Base-by-base conservation (phyloP, 495 filamentous ascomycete genomes). In the Neurospora sp. region DNA sequence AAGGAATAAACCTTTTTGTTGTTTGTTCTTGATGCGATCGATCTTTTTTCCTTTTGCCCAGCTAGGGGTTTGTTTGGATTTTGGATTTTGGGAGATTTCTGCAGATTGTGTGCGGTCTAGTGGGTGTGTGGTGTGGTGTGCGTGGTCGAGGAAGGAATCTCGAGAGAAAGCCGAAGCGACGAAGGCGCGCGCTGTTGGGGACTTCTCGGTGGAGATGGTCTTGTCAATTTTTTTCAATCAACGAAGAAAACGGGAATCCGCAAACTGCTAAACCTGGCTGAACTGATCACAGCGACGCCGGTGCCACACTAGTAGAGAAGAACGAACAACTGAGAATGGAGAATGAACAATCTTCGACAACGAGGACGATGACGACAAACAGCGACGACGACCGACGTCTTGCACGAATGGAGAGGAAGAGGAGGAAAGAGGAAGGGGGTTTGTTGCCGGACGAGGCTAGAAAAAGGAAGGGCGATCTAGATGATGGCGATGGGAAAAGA, bases 401-500 rank as follows among this genome's bases (percentile, higher is more conserved):
- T 76, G 78, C 78, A 81, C 80, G 79, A 79, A 81, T 75, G 78
- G 78, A 78, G 82, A 82, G 80, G 79, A 80, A 75, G 85, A 84
- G 80, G 85, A 84, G 80, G 35, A 35, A 79, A 73, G 72, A 76
- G 73, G 74, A 71, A 77, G 80, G 75, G 76, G 23, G 27, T 6
- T 62, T 62, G 23, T 62, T 62, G 54, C 54, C 54, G 27, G 27
- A 62, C 23, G 54, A 62, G 54, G 54, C 54, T 18, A 79, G 75
- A 75, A 83, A 82, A 82, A 84, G 80, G 82, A 84, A 83, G 80
- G 80, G 80, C 79, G 78, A 82, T 80, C 76, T 81, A 35, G 79
- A 76, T 80, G 79, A 76, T 80, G 78, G 78, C 75, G 79, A 74
- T 73, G 77, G 75, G 77, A 74, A 74, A 78, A 77, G 75, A 62